A percentile compares a stretch with the other conserved stretches of the same genome.
Conservation (phyloP, 495 filamentous ascomycete species). For the Podospora tetraspora region DNA sequence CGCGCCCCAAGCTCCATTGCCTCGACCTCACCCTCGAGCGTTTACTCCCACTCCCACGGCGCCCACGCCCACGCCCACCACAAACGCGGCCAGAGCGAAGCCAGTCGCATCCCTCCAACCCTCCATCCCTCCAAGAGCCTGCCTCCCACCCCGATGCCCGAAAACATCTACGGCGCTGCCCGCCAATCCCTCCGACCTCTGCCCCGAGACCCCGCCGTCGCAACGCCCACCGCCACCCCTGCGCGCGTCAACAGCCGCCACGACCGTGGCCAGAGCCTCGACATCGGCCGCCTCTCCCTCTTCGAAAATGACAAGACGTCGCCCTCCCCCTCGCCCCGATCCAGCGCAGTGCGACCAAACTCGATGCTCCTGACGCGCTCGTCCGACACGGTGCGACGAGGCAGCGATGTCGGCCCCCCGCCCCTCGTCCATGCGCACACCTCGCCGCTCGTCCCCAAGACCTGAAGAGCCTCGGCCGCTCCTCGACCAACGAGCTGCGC, state of each 20-base stretch:
- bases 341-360: conserved; percentile 45
- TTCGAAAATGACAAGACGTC: conserved; percentile 31
- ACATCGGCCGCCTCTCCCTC: conserved; percentile 45
- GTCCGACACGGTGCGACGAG: conserved; percentile 43
- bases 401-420: conserved; percentile 30
- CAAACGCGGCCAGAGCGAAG: conserved; percentile 74
- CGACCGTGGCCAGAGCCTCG: conserved; percentile 47
- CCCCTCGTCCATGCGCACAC: conserved; percentile 41
- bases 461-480: conserved; percentile 70
- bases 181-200: conserved; percentile 75
- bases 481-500: conserved; percentile 80
- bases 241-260: conserved; percentile 20
- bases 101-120: conserved; percentile 42
- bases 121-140: conserved; percentile 34
- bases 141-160: conserved; percentile 43
- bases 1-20: conserved; percentile 67
- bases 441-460: conserved; percentile 57
- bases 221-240: conserved; percentile 19
- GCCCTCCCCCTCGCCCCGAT: conserved; percentile 31
- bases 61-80: conserved; percentile 65
- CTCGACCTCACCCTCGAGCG: conserved; percentile 63
- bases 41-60: conserved; percentile 43
- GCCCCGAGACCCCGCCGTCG: conserved; percentile 57
- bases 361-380: conserved; percentile 51
- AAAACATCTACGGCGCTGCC: conserved; percentile 60